Base-by-base conservation (phyloP, 129 eudicot species). In the Centaurea solstitialis region DNA sequence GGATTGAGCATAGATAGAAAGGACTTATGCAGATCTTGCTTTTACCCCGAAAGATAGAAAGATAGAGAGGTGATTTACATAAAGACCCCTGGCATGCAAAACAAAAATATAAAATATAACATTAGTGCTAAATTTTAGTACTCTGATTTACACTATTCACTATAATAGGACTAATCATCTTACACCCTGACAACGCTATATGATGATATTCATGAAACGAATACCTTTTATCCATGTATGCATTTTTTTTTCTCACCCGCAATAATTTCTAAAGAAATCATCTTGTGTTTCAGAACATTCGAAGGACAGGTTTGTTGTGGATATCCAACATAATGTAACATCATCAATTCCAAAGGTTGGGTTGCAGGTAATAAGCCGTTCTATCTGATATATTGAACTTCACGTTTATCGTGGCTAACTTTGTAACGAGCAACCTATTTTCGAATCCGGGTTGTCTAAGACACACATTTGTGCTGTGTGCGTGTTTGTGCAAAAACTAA, bases 311-410 rank as follows among this genome's bases (percentile, higher is more conserved):
- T 83, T 85, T 82, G 90, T 83, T 69, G 67, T 95, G 79, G 81
- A 79, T 70, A 85, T 95, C 83, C 97, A 85, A 70, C 99, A 95
- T 57, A 90, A 82, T 62, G 89, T 95, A 86, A 89, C 94, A 77
- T 95, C 99, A 71, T 86, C 97, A 33, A 95, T 92, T 85, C 92
- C 97, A 66, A 86, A 84, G 61, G 99, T 92, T 85, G 99, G 98
- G 82, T 87, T 92, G 84, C 99, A 95, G 99, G 99, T 95, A 83
- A 81, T 74, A 69, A 57, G 37, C 62, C 18, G 41, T 41, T 84
- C 24, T 41, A 24, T 57, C 22, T 13, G 0, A 28, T 59, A 11
- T 71, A 3, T 79, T 53, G 9, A 72, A 39, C 41, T 68, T 68
- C 45, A 78, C 2, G 5, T 26, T 67, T 47, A 3, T 47, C 1